Conservation (phyloP, 1,284 basidiomycete species). For the Inonotus obliquus region DNA sequence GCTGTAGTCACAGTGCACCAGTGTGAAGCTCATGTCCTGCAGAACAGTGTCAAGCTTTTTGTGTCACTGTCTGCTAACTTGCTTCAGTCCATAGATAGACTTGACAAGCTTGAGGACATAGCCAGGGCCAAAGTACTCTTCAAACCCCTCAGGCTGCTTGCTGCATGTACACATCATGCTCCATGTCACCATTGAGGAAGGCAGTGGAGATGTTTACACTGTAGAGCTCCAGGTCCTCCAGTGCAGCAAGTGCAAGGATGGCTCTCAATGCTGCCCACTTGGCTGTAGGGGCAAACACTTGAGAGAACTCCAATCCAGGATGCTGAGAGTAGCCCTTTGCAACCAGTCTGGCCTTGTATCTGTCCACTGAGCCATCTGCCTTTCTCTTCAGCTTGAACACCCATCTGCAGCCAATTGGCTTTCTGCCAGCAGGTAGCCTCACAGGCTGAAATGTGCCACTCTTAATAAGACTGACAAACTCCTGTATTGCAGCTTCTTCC, state of each 20-base stretch:
- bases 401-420: too few species aligned
- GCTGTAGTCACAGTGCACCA: too few species aligned
- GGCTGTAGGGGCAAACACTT: constrained; percentile 32
- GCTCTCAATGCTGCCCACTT: constrained; percentile 27
- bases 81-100: constrained; percentile 21
- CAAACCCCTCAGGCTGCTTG: constrained; percentile 28
- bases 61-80: constrained; percentile 27
- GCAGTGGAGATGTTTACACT: constrained; percentile 34
- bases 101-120: constrained; percentile 20
- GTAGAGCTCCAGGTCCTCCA: constrained; percentile 26
- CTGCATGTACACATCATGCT: constrained; percentile 31
- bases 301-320: neutral
- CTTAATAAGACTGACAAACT: too few species aligned
- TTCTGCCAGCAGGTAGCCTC: too few species aligned
- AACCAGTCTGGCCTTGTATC: too few species aligned
- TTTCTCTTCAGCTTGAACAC: too few species aligned
- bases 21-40: too few species aligned
- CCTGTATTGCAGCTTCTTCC: too few species aligned
- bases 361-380: too few species aligned
- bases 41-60: neutral
- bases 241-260: constrained; percentile 10
- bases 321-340: too few species aligned
- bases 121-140: constrained; percentile 17
- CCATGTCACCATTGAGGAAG: constrained; percentile 30
- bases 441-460: too few species aligned